Percentiles rank a stretch among this genome's conserved stretches.
Evolutionary conservation across 2,329 filamentous ascomycete species (phyloP).

Genomic region (Amylocarpus encephaloides): DNA sequence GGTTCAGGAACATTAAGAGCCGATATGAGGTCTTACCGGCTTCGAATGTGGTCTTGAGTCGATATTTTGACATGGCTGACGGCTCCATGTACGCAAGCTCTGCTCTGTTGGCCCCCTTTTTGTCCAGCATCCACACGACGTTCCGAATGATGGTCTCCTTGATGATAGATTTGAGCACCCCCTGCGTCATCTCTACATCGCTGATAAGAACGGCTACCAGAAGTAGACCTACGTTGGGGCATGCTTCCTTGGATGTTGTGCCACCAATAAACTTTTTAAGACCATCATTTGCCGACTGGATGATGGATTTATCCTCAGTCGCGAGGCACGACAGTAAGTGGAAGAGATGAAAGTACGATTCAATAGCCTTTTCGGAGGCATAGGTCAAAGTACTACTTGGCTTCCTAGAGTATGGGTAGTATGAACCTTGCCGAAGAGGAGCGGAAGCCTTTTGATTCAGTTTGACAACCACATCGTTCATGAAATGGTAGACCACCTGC

Average conservation of each 20-base stretch:
- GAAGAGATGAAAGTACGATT: conserved; percentile 47
- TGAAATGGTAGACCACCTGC: conserved; percentile 40
- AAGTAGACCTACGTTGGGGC: conserved; percentile 44
- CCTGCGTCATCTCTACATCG: conserved; percentile 35
- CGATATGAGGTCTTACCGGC: conserved; percentile 43
- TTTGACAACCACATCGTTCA: conserved; percentile 45
- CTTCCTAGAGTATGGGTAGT: conserved; percentile 5
- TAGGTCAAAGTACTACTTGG: conserved; percentile 38
- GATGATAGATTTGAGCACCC: conserved; percentile 38
- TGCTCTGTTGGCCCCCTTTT: conserved; percentile 27
- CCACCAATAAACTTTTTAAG: conserved; percentile 36
- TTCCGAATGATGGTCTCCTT: conserved; percentile 45
- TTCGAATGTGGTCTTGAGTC: conserved; percentile 41
- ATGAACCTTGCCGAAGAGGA: conserved; percentile 10
- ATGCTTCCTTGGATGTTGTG: conserved; percentile 35
- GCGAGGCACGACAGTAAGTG: conserved; percentile 45
- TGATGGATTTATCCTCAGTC: conserved; percentile 32
- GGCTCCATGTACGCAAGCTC: conserved; percentile 43
- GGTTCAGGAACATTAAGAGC: conserved; percentile 46
- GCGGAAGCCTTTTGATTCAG: conserved; percentile 35
- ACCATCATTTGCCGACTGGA: conserved; percentile 36
- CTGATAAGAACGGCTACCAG: conserved; percentile 43
- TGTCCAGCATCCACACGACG: conserved; percentile 45
- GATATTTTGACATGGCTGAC: conserved; percentile 37
- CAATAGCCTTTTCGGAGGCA: conserved; percentile 46